Evolutionary conservation across 768 basidiomycete genomes (phyloP).

Genomic region (Pilatotrama ljubarskyi): DNA sequence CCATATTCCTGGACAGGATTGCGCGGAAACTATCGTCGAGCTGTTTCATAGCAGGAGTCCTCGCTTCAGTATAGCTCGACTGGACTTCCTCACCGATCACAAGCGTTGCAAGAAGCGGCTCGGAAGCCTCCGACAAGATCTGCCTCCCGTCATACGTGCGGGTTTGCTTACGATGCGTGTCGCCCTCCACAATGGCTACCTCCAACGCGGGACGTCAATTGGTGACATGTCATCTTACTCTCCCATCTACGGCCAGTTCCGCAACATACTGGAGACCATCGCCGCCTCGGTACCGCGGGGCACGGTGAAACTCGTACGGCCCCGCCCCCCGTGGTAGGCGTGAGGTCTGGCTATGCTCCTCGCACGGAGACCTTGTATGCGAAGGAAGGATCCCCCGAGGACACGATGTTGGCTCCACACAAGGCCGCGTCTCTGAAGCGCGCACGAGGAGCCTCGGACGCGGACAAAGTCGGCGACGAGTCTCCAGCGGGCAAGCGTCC

Average conservation of each 20-base stretch:
- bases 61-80: not conserved
- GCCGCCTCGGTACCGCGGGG: not conserved
- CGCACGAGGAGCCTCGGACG: conserved; percentile 1
- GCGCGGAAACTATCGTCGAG: not conserved
- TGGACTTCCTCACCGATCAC: not conserved
- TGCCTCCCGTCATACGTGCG: not conserved
- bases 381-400: not conserved
- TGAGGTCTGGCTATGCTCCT: not conserved
- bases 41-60: not conserved
- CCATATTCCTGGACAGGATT: not conserved
- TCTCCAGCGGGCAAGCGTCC: not conserved
- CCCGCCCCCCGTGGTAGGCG: not conserved
- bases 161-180: not conserved
- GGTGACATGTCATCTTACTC: not conserved
- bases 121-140: not conserved
- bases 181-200: not conserved
- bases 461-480: not conserved
- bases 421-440: not conserved
- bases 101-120: not conserved
- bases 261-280: not conserved
- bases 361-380: not conserved
- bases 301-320: not conserved
- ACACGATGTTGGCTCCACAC: not conserved
- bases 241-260: not conserved
- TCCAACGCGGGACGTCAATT: not conserved